A percentile compares a stretch with the other conserved stretches of the same genome.
These are phyloP conservation scores for Lasiosphaeria hispida DNA, from an alignment of 495 filamentous ascomycete genomes.

Conservation along the genomic window DNA sequence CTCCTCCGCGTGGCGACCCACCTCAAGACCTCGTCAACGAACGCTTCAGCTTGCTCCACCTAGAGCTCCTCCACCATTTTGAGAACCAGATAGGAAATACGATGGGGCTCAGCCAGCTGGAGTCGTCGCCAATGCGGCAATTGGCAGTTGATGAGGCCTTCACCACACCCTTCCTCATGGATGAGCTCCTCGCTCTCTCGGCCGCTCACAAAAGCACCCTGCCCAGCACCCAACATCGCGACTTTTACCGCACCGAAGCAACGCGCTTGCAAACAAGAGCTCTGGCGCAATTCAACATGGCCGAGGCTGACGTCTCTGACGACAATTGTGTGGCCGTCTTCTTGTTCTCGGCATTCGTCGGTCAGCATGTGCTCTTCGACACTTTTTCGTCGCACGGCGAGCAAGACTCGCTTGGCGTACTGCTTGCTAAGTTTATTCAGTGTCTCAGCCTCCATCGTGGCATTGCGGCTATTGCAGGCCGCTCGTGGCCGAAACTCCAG, in stretches of 20 bases:
- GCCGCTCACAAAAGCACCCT: conserved; percentile 40
- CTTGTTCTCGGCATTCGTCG: conserved; percentile 45
- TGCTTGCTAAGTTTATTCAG: conserved; percentile 37
- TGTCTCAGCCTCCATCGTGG: conserved; percentile 43
- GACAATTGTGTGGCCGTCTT: conserved; percentile 42
- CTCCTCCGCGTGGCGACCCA: not conserved
- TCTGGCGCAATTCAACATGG: conserved; percentile 34
- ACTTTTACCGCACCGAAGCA: conserved; percentile 36
- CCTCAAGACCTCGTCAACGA: not conserved
- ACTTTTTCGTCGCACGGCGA: conserved; percentile 16
- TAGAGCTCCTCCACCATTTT: conserved; percentile 30
- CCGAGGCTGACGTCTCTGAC: conserved; percentile 19
- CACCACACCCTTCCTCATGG: conserved; percentile 41
- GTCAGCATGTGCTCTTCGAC: conserved; percentile 45
- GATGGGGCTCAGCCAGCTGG: not conserved
- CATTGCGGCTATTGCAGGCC: conserved; percentile 30
- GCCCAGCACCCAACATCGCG: conserved; percentile 9
- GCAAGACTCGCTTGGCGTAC: not conserved
- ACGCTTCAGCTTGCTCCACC: conserved; percentile 27
- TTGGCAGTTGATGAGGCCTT: conserved; percentile 25
- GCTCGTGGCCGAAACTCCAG: conserved; percentile 26
- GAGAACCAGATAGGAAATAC: not conserved
- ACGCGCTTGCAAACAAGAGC: conserved; percentile 43
- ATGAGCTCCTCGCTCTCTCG: conserved; percentile 43
- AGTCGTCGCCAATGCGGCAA: not conserved